Percentiles rank a stretch among this genome's conserved stretches.
Conservation (phyloP, 768 basidiomycete genomes). For the Leccinum boreale region DNA sequence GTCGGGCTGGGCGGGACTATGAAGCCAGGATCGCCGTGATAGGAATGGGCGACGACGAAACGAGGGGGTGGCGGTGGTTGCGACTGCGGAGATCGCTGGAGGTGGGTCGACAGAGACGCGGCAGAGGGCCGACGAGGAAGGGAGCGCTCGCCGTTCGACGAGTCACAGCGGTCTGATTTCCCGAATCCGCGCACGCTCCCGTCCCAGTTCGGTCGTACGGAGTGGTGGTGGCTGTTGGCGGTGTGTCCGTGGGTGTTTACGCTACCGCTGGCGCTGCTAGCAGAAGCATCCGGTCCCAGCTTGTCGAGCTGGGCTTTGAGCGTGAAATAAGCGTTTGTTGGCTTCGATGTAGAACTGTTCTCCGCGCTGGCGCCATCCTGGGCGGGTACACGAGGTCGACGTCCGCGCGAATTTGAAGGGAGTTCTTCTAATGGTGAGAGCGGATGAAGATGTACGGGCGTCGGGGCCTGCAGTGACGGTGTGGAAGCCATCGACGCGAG, state of each 20-base stretch:
- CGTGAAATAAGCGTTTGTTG: conserved; percentile 55
- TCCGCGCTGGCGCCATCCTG: conserved; percentile 29
- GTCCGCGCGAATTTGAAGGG: conserved; percentile 37
- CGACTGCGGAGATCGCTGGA: conserved; percentile 34
- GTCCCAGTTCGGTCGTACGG: conserved; percentile 38
- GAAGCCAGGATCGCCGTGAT: conserved; percentile 20
- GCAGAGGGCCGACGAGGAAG: conserved; percentile 31
- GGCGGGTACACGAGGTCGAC: conserved; percentile 42
- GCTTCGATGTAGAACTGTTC: conserved; percentile 13
- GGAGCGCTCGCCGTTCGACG: conserved; percentile 16
- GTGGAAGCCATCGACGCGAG: conserved; percentile 22
- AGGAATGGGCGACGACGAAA: conserved; percentile 43
- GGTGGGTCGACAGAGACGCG: conserved; percentile 38
- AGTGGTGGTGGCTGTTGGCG: background rate
- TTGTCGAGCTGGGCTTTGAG: conserved; percentile 58
- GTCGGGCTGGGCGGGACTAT: conserved; percentile 37
- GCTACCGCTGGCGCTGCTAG: background rate
- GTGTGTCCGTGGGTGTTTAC: background rate
- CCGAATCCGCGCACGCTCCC: conserved; percentile 58
- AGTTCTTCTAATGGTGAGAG: conserved; percentile 54
- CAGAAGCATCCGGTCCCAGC: conserved; percentile 25
- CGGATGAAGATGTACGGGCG: conserved; percentile 70
- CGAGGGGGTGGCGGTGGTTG: conserved; percentile 25
- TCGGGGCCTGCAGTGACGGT: conserved; percentile 35
- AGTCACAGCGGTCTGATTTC: conserved; percentile 36